phyloP scores from a whole-genome alignment of 2,329 filamentous ascomycete species.

The Colletotrichum tamarilloi region DNA sequence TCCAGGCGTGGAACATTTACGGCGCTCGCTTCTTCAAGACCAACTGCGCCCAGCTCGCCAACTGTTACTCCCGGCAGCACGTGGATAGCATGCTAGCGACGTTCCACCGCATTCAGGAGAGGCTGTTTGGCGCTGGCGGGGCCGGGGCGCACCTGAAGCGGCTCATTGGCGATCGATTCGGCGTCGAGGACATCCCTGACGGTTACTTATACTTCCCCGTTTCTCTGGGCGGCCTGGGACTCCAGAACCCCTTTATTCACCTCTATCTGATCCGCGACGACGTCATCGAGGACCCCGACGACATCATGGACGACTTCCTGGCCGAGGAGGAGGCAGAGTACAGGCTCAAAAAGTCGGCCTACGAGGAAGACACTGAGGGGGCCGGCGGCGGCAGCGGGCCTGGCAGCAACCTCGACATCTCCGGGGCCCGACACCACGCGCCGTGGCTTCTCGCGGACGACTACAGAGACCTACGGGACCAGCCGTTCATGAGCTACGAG shows the following conservation, averaged over 20 bases:
- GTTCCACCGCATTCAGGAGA: conserved; percentile 61
- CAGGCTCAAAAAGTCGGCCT: conserved; percentile 43
- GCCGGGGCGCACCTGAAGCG: conserved; percentile 57
- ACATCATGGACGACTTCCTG: conserved; percentile 41
- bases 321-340: conserved; percentile 49
- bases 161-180: conserved; percentile 61
- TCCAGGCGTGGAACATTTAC: conserved; percentile 71
- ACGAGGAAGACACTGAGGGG: conserved; percentile 39
- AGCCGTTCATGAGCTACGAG: conserved; percentile 51
- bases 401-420: background rate
- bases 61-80: conserved; percentile 65
- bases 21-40: conserved; percentile 66
- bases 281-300: conserved; percentile 40
- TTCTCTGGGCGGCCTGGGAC: conserved; percentile 51
- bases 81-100: conserved; percentile 65
- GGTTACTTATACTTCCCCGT: conserved; percentile 54
- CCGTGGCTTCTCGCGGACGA: conserved; percentile 22
- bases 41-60: conserved; percentile 66
- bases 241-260: conserved; percentile 48
- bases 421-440: background rate
- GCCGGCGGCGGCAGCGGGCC: conserved; percentile 13
- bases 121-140: conserved; percentile 55
- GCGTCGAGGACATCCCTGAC: conserved; percentile 48
- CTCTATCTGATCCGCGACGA: conserved; percentile 42
- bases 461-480: conserved; percentile 33